Conservation (phyloP, 192 early-diverging fungal genomes). For the Coemansia sp. region DNA sequence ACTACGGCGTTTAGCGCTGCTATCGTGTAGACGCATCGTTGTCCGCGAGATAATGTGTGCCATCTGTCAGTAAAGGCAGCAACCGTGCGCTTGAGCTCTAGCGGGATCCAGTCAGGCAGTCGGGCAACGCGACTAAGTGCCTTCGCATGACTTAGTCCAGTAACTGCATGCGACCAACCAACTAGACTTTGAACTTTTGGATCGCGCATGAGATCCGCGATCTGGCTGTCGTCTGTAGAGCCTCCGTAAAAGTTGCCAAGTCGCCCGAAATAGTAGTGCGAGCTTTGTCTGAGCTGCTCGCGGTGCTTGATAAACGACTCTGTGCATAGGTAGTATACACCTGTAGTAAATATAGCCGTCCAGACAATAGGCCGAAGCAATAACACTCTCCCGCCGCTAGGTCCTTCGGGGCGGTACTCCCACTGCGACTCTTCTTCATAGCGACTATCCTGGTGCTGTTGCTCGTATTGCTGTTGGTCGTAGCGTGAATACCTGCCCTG, state of each 20-base stretch:
- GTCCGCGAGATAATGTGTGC: constrained; percentile 29
- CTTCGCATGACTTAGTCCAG: constrained; percentile 24
- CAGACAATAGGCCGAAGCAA: constrained; percentile 35
- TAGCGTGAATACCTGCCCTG: constrained; percentile 4
- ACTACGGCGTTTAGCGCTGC: constrained; percentile 76
- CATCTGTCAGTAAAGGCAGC: constrained; percentile 33
- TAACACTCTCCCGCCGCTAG: constrained; percentile 14
- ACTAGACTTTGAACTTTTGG: constrained; percentile 29
- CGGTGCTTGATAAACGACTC: constrained; percentile 12
- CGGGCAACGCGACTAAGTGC: constrained; percentile 30
- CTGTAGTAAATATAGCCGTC: constrained; percentile 32
- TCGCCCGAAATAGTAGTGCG: background rate
- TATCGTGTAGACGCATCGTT: constrained; percentile 51
- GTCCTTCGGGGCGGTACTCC: constrained; percentile 19
- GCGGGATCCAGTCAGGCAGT: constrained; percentile 43
- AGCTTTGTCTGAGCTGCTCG: background rate
- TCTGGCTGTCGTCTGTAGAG: background rate
- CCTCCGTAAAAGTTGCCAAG: constrained; percentile 4
- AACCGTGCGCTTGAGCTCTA: constrained; percentile 35
- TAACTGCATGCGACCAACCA: constrained; percentile 18
- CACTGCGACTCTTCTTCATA: constrained; percentile 9
- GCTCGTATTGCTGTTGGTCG: constrained; percentile 11
- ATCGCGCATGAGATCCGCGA: constrained; percentile 34
- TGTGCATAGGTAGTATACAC: constrained; percentile 37
- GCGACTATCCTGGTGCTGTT: constrained; percentile 9